These are phyloP conservation scores for Emiliania huxleyi DNA, from an alignment of 78 protist genomes.

Conservation along the genomic window DNA sequence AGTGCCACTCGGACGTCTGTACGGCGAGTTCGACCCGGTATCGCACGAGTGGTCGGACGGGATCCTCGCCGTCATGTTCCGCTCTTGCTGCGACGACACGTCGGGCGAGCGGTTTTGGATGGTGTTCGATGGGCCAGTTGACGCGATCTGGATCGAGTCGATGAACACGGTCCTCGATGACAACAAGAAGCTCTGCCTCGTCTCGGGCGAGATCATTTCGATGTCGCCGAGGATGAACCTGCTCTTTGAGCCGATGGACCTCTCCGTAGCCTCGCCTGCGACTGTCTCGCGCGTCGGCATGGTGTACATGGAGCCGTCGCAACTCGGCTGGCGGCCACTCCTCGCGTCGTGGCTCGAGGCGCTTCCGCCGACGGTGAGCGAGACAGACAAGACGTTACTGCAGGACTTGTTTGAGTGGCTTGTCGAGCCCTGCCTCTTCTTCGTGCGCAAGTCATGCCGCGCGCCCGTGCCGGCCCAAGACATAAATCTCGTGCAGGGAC, in stretches of 20 bases:
- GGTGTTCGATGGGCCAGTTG: conserved; percentile 89
- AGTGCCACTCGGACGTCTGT: conserved; percentile 63
- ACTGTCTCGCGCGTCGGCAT: conserved; percentile 87
- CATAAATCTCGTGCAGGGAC: not conserved
- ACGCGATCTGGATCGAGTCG: conserved; percentile 90
- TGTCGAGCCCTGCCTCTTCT: conserved; percentile 6
- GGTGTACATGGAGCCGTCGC: conserved; percentile 76
- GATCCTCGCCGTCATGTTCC: conserved; percentile 54
- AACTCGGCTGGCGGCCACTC: conserved; percentile 52
- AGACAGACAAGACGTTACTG: not conserved
- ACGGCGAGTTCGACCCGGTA: conserved; percentile 64
- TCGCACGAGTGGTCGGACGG: conserved; percentile 76
- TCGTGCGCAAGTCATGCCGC: conserved; percentile 3
- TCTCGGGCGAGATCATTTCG: conserved; percentile 76
- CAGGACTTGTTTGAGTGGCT: conserved; percentile 12
- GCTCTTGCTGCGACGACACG: not conserved
- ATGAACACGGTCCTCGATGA: conserved; percentile 91
- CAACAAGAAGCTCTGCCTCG: conserved; percentile 87
- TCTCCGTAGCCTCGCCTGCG: conserved; percentile 88
- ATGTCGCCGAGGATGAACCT: conserved; percentile 69
- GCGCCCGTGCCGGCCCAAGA: conserved; percentile 21
- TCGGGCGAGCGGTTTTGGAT: conserved; percentile 62
- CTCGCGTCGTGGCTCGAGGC: conserved; percentile 54
- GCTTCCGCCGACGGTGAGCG: conserved; percentile 9
- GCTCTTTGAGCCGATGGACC: conserved; percentile 88